Base-by-base conservation (phyloP, 768 basidiomycete genomes). In the Pleurotus cornucopiae region DNA sequence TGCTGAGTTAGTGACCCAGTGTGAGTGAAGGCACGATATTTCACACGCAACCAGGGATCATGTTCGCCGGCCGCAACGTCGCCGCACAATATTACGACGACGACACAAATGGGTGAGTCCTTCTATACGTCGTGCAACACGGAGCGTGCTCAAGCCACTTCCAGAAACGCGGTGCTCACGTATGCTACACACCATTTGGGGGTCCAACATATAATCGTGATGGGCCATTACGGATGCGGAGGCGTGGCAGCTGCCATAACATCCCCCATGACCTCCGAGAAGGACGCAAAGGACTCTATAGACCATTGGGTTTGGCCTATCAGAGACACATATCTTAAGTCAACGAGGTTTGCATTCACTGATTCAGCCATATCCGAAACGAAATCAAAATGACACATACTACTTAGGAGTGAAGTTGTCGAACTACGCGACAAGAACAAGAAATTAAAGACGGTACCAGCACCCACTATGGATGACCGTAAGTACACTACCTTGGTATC, bases 211-310 rank as follows among this genome's bases (percentile, higher is more conserved):
- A 56, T 65, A 26, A 60, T 67, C 11, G 60, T 65, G 3, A 64
- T 65, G 60, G 66, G 66, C 16, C 66, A 65, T 54, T 65, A 65
- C 12, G 66, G 66, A 2, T 67, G 64, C 41, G 64, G 61, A 4
- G 65, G 65, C 9, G 59, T 64, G 7, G 62, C 63, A 6, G 61
- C 61, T 2, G 54, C 66, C 9, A 67, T 61, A 43, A 44, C 48
- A 12, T 54, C 61, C 0, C 58, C 58, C 23, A 57, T 61, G 6
- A 7, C 37, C 21, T 34, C 46, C 4, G 61, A 62, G 2, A n/a
- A 57, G 4, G 39, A 49, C 18, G 39, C 58, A 2, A 60, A 57
- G 1, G 57, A 58, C 51, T 59, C 62, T 3, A 43, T 67, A n/a
- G 61, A 65, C 45, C 58, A 56, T 7, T 67, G 64, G 64, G 63